Conservation (phyloP, 345 rosid genomes). For the Nephelium lappaceum region DNA sequence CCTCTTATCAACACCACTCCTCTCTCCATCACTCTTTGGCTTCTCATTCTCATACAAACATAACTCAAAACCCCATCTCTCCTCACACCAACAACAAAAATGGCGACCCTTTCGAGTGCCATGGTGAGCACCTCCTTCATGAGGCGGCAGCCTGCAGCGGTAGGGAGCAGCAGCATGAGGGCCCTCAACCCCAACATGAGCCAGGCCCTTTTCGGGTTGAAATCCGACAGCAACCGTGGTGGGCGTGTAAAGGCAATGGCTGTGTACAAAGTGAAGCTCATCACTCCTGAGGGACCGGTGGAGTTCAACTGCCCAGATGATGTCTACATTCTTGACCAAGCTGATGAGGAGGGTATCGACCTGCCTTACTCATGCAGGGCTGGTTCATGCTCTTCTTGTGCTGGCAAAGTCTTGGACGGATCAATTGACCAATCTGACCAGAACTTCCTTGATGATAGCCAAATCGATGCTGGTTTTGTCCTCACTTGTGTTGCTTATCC, state of each 20-base stretch:
- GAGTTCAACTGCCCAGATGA: slow-evolving; percentile 62
- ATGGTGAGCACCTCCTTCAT: slow-evolving; percentile 64
- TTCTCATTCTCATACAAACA: neutral
- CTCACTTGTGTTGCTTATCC: slow-evolving; percentile 87
- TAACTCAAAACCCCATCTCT: neutral
- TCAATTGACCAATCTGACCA: slow-evolving; percentile 77
- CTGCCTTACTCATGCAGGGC: slow-evolving; percentile 97
- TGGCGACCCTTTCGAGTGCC: slow-evolving; percentile 66
- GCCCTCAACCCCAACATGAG: slow-evolving; percentile 43
- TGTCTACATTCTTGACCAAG: slow-evolving; percentile 63
- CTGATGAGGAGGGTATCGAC: slow-evolving; percentile 77
- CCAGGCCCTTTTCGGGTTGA: slow-evolving; percentile 66
- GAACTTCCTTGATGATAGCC: slow-evolving; percentile 85
- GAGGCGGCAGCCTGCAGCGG: slow-evolving; percentile 40
- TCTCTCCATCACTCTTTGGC: neutral
- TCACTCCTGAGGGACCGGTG: slow-evolving; percentile 65
- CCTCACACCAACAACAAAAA: slow-evolving; percentile 14
- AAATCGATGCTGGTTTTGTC: slow-evolving; percentile 62
- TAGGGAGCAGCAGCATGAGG: slow-evolving; percentile 32
- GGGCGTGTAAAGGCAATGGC: slow-evolving; percentile 69
- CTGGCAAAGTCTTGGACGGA: slow-evolving; percentile 60
- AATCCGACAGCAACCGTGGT: slow-evolving; percentile 44
- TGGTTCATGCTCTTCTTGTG: slow-evolving; percentile 90
- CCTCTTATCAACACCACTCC: slow-evolving; percentile 23
- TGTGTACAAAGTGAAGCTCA: slow-evolving; percentile 67